A percentile compares a stretch with the other conserved stretches of the same genome.
Conservation (phyloP, 345 rosid species). For the Populus tremula region DNA sequence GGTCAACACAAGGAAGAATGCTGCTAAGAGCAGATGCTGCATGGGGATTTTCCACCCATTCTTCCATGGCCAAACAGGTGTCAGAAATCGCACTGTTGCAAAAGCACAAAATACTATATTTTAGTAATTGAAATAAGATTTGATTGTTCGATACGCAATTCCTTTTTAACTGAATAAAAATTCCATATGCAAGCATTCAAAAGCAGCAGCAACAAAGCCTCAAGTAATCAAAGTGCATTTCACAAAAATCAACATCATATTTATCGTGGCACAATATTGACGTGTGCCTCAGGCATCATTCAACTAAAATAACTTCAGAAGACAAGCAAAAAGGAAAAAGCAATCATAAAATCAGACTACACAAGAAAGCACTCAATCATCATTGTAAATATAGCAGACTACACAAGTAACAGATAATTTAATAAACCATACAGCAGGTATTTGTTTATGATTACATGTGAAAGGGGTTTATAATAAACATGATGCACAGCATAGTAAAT, state of each 20-base stretch:
- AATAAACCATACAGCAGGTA: not conserved
- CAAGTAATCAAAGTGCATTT: no score
- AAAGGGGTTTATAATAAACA: not conserved
- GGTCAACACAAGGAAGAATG: slow-evolving; percentile 95
- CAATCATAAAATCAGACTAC: not conserved
- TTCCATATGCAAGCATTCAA: not conserved
- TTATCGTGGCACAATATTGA: no score
- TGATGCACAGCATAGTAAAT: not conserved
- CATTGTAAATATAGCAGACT: not conserved
- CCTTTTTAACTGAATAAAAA: not conserved
- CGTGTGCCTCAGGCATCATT: no score
- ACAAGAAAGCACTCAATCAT: not conserved
- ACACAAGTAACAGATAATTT: not conserved
- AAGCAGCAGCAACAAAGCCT: not conserved
- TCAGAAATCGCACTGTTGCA: slow-evolving; percentile 70
- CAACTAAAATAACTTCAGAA: no score
- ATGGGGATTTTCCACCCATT: slow-evolving; percentile 90
- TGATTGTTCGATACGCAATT: not conserved
- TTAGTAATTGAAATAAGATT: not conserved
- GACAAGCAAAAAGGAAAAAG: not conserved
- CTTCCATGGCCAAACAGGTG: slow-evolving; percentile 87
- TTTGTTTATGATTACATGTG: not conserved
- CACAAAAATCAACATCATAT: no score
- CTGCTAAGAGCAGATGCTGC: slow-evolving; percentile 84
- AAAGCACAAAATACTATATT: slow-evolving; percentile 2